phyloP scores from a whole-genome alignment of 306 rosid species.

The Quercus variabilis region DNA sequence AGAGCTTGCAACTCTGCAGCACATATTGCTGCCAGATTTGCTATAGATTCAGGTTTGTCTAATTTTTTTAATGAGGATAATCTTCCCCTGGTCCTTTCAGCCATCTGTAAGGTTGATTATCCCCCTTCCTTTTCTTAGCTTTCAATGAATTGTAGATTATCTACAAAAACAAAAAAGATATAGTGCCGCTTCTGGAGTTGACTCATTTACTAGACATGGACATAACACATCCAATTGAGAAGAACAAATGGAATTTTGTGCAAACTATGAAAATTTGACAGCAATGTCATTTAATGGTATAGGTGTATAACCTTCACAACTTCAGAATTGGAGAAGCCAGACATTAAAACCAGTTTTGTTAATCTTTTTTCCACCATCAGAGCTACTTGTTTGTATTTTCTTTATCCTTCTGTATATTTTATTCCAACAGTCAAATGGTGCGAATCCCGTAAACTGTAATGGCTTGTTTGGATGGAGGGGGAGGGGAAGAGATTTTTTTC shows the following conservation, averaged over 20 bases:
- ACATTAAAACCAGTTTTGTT: conserved; percentile 81
- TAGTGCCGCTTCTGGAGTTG: no score
- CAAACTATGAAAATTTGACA: neutral
- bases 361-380: conserved; percentile 41
- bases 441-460: conserved; percentile 65
- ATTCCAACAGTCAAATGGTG: conserved; percentile 89
- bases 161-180: neutral
- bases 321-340: conserved; percentile 77
- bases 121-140: no score
- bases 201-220: neutral
- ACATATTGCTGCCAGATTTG: no score
- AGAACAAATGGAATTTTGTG: neutral
- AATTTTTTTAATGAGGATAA: no score
- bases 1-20: no score
- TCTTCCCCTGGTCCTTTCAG: no score
- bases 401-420: conserved; percentile 72
- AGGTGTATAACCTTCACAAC: conserved; percentile 74
- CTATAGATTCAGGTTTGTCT: no score
- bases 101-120: no score
- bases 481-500: no score
- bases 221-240: neutral
- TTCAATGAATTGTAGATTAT: no score
- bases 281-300: neutral
- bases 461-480: neutral
- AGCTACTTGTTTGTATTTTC: conserved; percentile 40